Evolutionary conservation across 208 protist genomes (phyloP).

Genomic region (Crithidia fasciculata): DNA sequence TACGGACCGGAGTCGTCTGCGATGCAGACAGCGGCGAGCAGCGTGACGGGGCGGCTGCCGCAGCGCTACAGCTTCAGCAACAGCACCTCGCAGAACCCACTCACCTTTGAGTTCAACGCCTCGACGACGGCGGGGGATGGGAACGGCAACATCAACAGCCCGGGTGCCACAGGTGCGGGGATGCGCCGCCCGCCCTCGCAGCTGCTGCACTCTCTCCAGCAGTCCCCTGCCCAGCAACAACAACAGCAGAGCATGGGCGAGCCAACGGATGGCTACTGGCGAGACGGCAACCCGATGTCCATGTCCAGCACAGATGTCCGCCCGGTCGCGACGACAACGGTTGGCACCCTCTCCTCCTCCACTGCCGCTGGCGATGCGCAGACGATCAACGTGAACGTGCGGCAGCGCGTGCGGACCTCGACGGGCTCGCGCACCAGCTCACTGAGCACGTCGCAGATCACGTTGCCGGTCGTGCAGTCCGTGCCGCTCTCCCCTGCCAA

Average conservation of each 20-base stretch:
- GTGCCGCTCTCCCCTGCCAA: not conserved
- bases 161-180: not conserved
- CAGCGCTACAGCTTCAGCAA: conserved; percentile 40
- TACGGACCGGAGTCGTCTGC: not conserved
- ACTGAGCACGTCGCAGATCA: conserved; percentile 22
- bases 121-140: conserved; percentile 4
- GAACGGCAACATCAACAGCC: conserved; percentile 14
- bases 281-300: conserved; percentile 30
- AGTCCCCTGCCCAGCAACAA: not conserved
- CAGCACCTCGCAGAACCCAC: conserved; percentile 47
- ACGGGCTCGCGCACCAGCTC: conserved; percentile 26
- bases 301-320: conserved; percentile 31
- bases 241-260: conserved; percentile 3
- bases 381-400: conserved; percentile 44
- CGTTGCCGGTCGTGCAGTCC: conserved; percentile 15
- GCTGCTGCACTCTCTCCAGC: conserved; percentile 8
- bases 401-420: conserved; percentile 34
- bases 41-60: conserved; percentile 8
- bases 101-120: conserved; percentile 41
- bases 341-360: conserved; percentile 32
- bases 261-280: conserved; percentile 16
- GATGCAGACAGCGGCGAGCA: conserved; percentile 5
- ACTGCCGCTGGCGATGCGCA: conserved; percentile 18
- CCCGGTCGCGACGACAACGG: conserved; percentile 15
- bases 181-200: conserved; percentile 16